Evolutionary conservation across 495 filamentous ascomycete species (phyloP).

Genomic region (Hypoxylon perforatum): DNA sequence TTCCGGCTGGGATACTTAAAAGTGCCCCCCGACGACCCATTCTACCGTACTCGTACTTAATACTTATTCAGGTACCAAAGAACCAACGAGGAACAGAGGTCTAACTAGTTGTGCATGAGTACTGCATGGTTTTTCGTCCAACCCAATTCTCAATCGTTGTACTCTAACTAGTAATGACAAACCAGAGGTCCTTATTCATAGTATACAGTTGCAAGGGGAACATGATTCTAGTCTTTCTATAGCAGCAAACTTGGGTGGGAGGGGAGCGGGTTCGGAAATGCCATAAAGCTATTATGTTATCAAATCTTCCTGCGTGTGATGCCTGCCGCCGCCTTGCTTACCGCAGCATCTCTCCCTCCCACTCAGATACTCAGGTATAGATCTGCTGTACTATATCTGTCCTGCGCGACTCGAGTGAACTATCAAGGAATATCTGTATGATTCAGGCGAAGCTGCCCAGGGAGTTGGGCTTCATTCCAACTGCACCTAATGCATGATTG

Average conservation of each 20-base stretch:
- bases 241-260: slow-evolving; percentile 13
- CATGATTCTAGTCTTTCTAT: slow-evolving; percentile 2
- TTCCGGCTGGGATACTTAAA: slow-evolving; percentile 37
- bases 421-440: slow-evolving; percentile 27
- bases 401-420: slow-evolving; percentile 34
- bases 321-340: background rate
- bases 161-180: background rate
- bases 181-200: background rate
- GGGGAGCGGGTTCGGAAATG: background rate
- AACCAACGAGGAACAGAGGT: slow-evolving; percentile 14
- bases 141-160: background rate
- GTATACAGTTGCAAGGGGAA: background rate
- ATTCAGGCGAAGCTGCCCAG: slow-evolving; percentile 44
- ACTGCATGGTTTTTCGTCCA: slow-evolving; percentile 4
- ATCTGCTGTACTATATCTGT: slow-evolving; percentile 27
- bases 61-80: slow-evolving; percentile 21
- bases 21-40: slow-evolving; percentile 21
- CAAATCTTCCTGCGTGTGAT: slow-evolving; percentile 3
- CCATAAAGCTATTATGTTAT: background rate
- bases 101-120: slow-evolving; percentile 10
- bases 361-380: slow-evolving; percentile 4
- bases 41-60: slow-evolving; percentile 32
- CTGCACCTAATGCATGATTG: slow-evolving; percentile 39
- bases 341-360: slow-evolving; percentile 3
- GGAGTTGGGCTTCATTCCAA: slow-evolving; percentile 45